Base-by-base conservation (phyloP, 2,329 filamentous ascomycete genomes). In the Rutstroemia sydowiana region DNA sequence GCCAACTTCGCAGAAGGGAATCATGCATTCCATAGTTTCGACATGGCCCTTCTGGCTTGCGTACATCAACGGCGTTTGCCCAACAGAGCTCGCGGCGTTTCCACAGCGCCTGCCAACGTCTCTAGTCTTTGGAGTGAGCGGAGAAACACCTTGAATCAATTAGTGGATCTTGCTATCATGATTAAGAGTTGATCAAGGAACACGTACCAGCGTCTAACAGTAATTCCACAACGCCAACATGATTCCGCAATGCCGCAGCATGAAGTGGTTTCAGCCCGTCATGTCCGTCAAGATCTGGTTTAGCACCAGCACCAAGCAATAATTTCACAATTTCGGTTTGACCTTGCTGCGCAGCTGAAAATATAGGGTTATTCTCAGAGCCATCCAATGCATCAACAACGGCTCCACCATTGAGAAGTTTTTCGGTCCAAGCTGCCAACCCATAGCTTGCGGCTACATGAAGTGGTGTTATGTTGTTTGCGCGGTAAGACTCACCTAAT, bases 241-340 rank as follows among this genome's bases (percentile, higher is more conserved):
- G 62, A 34, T 70, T 69, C 8, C 55, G 59, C 3, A 5, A 53
- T 2, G 68, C 68, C 5, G 70, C 70, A 21, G 54, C 6, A 47
- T 73, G 67, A 1, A 73, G 52, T 5, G 71, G 66, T n/a, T 56
- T 68, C 1, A 59, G 40, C 0, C 70, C 69, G 16, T 50, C 2
- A 6, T 40, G 46, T 1, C 65, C 57, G 1, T 46, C 13, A 0
- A 62, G 60, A 6, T 69, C 48, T 0, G 68, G 63, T 10, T 45
- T 11, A 20, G 55, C 55, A n/a, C 55, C 54, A 44, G 40, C 31
- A 21, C 55, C n/a, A 5, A 62, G 47, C 10, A 62, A 30, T 21
- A 55, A 21, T 3, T 36, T 40, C 0, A 51, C 53, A 21, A 57
- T 45, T 36, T 51, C 42, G 11, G 23, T 16, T 48, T 58, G 54